Evolutionary conservation across 345 rosid species (phyloP).

Genomic region (Eucalyptus erythrocorys): DNA sequence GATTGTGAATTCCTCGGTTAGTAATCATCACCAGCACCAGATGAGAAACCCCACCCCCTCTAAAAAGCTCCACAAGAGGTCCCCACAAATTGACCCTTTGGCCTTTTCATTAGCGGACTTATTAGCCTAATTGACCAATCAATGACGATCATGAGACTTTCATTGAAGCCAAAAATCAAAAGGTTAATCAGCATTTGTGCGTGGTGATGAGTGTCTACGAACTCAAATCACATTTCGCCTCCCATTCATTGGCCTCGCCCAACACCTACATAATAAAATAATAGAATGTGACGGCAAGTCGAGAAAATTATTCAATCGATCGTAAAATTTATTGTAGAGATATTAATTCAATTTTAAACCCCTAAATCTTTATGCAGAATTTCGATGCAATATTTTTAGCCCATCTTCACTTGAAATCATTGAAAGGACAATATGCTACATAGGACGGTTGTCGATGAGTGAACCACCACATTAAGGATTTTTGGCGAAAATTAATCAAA

Average conservation of each 20-base stretch:
- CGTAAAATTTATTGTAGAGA: fast-evolving
- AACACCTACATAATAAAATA: background rate
- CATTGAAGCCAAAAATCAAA: background rate
- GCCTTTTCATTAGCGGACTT: background rate
- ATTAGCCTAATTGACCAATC: background rate
- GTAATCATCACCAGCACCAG: background rate
- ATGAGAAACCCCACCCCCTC: background rate
- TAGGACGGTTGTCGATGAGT: fast-evolving
- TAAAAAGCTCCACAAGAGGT: background rate
- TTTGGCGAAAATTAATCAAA: fast-evolving
- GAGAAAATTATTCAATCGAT: background rate
- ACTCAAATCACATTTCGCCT: background rate
- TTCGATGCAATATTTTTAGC: too few relatives aligned
- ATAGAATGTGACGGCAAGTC: background rate
- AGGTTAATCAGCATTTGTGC: background rate
- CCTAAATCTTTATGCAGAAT: too few relatives aligned
- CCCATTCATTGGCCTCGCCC: background rate
- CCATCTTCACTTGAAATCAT: fast-evolving
- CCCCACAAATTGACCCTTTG: background rate
- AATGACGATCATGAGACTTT: background rate
- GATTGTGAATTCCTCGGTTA: background rate
- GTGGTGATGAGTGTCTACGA: background rate
- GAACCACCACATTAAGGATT: fast-evolving
- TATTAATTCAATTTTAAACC: background rate
- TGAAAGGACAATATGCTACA: background rate